Evolutionary conservation across 2,329 filamentous ascomycete genomes (phyloP), one percentile per base, ranked within the genome.

Genomic region (Phaeosphaeriaceae sp.): DNA sequence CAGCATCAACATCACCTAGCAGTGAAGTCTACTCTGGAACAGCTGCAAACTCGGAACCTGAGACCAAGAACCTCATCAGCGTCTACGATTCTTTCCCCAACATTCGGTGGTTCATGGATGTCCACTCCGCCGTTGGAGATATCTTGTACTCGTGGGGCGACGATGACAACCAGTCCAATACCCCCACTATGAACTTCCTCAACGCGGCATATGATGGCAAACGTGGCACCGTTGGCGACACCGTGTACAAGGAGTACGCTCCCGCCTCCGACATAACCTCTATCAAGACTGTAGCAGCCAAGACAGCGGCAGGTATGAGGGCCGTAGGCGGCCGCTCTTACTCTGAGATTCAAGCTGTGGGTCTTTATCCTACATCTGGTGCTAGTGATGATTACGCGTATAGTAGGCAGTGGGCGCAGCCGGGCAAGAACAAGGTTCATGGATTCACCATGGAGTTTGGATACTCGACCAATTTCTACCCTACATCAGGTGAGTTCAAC

Each of bases 81-180:
- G 66, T 82, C 6, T 71, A 84, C 61, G 76, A 81, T 56, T 72
- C 75, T 21, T 81, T 79, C 66, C 66, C 72, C 39, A 76, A 77
- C 36, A 68, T 85, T 37, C 74, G 78, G 21, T 85, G 82, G 81
- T 83, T 83, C 64, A 70, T 84, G 50, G 83, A 86, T 54, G 74
- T 85, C 36, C 83, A 86, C 74, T 83, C 81, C 1, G 80, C 75
- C 21, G 74, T 76, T 0, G 81, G 79, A 2, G 72, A 78, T 26
- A 72, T 86, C 15, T 68, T 85, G 12, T 84, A 84, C 67, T 76
- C 73, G 46, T 85, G 82, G 82, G 82, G 83, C 17, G 79, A 81
- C 54, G 82, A 85, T 55, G 74, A 79, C 38, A 72, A 78, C 48
- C 82, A 85, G 67, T 70, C 68, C 42, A 73, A 66, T 0, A 74